Conservation (phyloP, 257 asterid genomes). For the Solanum ossicruentum region DNA sequence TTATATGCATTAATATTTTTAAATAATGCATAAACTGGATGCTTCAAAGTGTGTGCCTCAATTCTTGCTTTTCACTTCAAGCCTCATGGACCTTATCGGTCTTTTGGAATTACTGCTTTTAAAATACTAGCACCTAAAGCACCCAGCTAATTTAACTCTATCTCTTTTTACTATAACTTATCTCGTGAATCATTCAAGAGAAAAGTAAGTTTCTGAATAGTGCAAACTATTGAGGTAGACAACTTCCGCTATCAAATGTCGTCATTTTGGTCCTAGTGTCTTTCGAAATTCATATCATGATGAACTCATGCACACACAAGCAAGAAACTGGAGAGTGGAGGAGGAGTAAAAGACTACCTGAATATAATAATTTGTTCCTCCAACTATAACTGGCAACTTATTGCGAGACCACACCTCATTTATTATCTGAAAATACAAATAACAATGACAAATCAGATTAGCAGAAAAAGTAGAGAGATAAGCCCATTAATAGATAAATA, state of each 20-base stretch:
- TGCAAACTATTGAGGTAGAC: background rate
- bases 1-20: background rate
- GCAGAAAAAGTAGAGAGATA: background rate
- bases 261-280: background rate
- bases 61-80: background rate
- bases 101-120: background rate
- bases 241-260: background rate
- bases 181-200: background rate
- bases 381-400: constrained; percentile 83
- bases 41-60: background rate
- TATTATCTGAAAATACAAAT: constrained; percentile 40
- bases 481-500: background rate
- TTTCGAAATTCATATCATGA: background rate
- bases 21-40: background rate
- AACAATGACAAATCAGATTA: background rate
- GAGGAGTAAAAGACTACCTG: constrained; percentile 35
- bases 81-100: background rate
- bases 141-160: background rate
- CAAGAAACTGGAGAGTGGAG: background rate
- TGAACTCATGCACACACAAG: background rate
- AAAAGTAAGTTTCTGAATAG: background rate
- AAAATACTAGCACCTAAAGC: background rate
- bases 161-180: background rate
- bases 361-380: constrained; percentile 95
- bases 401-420: constrained; percentile 66